Evolutionary conservation across 2,329 filamentous ascomycete genomes (phyloP), one percentile per base, ranked within the genome.

Genomic region (Cryphonectria carpinicola): DNA sequence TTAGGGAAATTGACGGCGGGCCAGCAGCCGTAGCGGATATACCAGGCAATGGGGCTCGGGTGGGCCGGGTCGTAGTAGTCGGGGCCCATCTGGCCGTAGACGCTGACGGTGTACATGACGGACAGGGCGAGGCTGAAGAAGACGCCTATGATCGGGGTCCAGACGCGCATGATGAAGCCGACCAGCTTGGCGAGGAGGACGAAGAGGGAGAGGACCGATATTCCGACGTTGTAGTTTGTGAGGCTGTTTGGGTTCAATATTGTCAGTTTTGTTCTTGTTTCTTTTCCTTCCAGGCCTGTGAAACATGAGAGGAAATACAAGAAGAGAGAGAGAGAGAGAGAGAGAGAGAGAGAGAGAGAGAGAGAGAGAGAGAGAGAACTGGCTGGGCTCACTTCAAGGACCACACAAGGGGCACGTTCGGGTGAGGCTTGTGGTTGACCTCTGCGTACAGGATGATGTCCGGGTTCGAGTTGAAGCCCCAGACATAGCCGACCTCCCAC

Each of bases 161-260:
- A 93, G 76, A 90, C 82, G 78, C 91, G 89, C 85, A 94, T 89
- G 76, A 93, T 88, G 81, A 88, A 90, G 76, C 88, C 85, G 72
- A 92, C 88, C 73, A 88, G 84, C 83, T 94, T 94, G 79, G 86
- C 84, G 61, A 95, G 86, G 73, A 93, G 86, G 78, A 94, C 85
- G 83, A 95, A 95, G 79, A 93, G 90, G 70, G 89, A 90, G 68
- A 94, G 84, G 74, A 95, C 87, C 52, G 92, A 91, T 75, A 94
- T 91, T 77, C 91, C 90, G 75, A 94, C 88, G 77, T 95, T 94
- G 82, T 88, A 93, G 75, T 91, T 85, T 64, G 92, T 94, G 73
- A 93, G 84, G 69, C 92, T 95, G 77, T 41, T 39, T n/a, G 64
- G 52, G 46, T 58, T 22, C 58, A 13, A 61, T 63, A 35, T 37